phyloP scores from a whole-genome alignment of 1,284 basidiomycete species.

The Meripilus lineatus region DNA sequence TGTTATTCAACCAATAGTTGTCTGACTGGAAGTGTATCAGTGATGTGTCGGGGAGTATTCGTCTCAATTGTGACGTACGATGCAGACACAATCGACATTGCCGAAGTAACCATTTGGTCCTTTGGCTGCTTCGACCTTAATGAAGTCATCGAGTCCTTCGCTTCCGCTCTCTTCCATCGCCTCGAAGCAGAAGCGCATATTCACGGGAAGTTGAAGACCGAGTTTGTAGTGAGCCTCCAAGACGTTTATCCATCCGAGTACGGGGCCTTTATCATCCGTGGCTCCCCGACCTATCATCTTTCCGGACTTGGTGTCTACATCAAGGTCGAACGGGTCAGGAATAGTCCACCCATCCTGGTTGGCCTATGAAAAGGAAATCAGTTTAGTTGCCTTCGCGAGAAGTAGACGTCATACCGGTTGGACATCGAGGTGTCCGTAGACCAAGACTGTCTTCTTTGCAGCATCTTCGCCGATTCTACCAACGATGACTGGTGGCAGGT shows the following conservation, averaged over 20 bases:
- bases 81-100: constrained; percentile 89
- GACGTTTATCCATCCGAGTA: constrained; percentile 90
- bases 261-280: constrained; percentile 86
- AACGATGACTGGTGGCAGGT: constrained; percentile 86
- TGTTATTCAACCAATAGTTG: constrained; percentile 82
- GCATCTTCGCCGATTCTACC: constrained; percentile 82
- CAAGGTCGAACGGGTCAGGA: constrained; percentile 83
- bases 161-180: constrained; percentile 96
- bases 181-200: constrained; percentile 89
- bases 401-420: constrained; percentile 67
- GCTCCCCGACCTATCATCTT: constrained; percentile 82
- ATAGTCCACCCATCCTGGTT: constrained; percentile 73
- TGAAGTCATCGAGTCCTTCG: background rate
- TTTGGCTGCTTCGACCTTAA: background rate
- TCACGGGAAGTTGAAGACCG: constrained; percentile 82
- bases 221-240: constrained; percentile 78
- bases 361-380: constrained; percentile 40
- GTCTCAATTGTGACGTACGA: constrained; percentile 44
- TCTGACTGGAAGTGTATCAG: constrained; percentile 53
- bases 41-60: too few species aligned
- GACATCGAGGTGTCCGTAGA: constrained; percentile 91
- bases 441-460: constrained; percentile 86
- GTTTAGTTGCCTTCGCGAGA: too few species aligned
- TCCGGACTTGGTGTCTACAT: constrained; percentile 52
- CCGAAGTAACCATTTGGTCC: constrained; percentile 71